phyloP scores from a whole-genome alignment of 768 basidiomycete genomes.

The Naganishia vishniacii region DNA sequence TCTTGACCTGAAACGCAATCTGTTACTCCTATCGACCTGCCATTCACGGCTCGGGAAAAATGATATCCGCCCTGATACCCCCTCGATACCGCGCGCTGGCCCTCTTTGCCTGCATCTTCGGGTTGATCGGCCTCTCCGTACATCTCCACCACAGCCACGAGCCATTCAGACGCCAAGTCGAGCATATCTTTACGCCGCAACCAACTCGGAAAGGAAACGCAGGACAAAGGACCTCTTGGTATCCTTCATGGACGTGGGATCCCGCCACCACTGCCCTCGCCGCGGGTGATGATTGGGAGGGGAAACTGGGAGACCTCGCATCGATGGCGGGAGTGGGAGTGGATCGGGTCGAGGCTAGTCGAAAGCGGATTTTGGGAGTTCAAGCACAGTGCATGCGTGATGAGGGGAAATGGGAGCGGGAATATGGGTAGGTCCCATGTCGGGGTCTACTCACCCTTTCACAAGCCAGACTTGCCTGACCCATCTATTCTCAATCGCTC shows the following conservation, averaged over 20 bases:
- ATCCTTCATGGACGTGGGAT: slow-evolving; percentile 5
- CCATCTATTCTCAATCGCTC: no score
- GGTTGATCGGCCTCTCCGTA: background rate
- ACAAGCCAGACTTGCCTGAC: no score
- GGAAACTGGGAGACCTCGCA: background rate
- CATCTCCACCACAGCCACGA: slow-evolving; percentile 3
- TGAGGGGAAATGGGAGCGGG: background rate
- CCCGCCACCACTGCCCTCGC: no score
- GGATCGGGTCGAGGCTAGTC: background rate
- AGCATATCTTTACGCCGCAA: background rate
- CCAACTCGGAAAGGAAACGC: background rate
- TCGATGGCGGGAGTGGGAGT: background rate
- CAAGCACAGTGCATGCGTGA: slow-evolving; percentile 2
- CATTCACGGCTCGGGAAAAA: background rate
- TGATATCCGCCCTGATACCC: background rate
- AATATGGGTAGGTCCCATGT: slow-evolving; percentile 13
- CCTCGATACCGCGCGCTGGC: background rate
- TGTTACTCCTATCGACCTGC: background rate
- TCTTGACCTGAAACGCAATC: background rate
- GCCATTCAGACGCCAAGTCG: background rate
- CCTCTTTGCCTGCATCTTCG: background rate
- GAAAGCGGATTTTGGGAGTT: slow-evolving; percentile 8
- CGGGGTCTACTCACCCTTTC: background rate
- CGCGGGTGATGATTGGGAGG: background rate
- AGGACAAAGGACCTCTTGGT: background rate